Evolutionary conservation across 352 stramenopile genomes (phyloP), one percentile per base, ranked within the genome.

Genomic region (Globisporangium emineosum): DNA sequence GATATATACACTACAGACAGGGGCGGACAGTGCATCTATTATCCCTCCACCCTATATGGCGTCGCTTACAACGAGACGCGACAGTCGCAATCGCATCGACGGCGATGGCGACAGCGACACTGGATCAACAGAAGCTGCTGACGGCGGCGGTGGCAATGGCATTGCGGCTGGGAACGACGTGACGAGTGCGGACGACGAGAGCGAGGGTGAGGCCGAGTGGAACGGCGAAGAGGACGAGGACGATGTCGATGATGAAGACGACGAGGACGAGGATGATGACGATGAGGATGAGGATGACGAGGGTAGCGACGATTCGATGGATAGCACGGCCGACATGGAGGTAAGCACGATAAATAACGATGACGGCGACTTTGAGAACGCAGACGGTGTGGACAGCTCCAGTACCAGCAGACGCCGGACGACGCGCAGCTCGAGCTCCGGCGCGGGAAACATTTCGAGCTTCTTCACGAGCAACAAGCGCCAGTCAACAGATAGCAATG

Each of bases 131-230:
- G 23, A 42, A n/a, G 12, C 57, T n/a, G 9, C 25, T 15, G 52
- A 15, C 12, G 19, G 29, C 6, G 23, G 3, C 23, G 40, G 40
- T 5, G 40, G 40, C 12, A 15, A 17, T 12, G 40, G 17, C 8
- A 17, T 5, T 19, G 13, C 40, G 40, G 6, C 40, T 45, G 29
- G 25, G 9, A 25, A 57, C 15, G 64, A 52, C n/a, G 50, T 49
- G 15, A 58, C 50, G 30, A 67, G 65, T 29, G 58, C 51, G 5
- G 58, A 56, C 42, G 57, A 57, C 23, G 52, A 59, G 42, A 54
- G 53, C 15, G 47, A 75, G 30, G 59, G 50, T 8, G 47, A 75
- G 30, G 59, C 47, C 27, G 78, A 91, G 57, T 60, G 55, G 29
- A 65, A 71, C 27, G 61, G 68, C 10, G 50, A 66, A 25, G 57